Evolutionary conservation across 1,284 basidiomycete species (phyloP).

Genomic region (Pterulicium gracile): DNA sequence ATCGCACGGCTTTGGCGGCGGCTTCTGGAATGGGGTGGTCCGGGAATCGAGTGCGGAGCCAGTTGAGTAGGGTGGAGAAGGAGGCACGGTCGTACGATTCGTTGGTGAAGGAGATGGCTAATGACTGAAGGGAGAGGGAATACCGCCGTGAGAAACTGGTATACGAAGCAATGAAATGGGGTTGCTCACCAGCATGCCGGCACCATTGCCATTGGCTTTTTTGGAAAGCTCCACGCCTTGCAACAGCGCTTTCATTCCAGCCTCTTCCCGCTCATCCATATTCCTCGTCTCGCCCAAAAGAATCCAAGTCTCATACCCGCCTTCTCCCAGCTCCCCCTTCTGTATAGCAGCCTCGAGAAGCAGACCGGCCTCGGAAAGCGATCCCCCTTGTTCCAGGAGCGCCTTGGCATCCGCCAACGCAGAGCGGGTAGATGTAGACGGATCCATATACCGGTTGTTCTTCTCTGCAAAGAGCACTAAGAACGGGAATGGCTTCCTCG

Average conservation of each 20-base stretch:
- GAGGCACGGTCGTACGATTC: constrained; percentile 89
- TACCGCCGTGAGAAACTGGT: constrained; percentile 1
- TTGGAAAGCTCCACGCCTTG: constrained; percentile 60
- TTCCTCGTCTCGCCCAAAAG: constrained; percentile 88
- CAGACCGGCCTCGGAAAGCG: constrained; percentile 75
- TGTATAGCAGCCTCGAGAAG: constrained; percentile 85
- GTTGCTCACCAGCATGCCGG: constrained; percentile 79
- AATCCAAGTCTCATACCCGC: constrained; percentile 88
- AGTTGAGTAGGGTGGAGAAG: constrained; percentile 80
- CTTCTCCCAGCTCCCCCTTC: constrained; percentile 64
- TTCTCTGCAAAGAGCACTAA: constrained; percentile 36
- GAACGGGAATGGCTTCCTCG: neutral
- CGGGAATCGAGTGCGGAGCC: constrained; percentile 77
- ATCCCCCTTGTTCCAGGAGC: constrained; percentile 70
- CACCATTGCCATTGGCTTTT: constrained; percentile 51
- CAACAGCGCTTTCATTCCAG: constrained; percentile 64
- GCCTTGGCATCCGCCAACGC: constrained; percentile 61
- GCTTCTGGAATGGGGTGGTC: constrained; percentile 46
- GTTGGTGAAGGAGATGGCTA: constrained; percentile 97
- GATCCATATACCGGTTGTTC: constrained; percentile 62
- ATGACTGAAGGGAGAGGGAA: constrained; percentile 54
- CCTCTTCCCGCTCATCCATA: constrained; percentile 90
- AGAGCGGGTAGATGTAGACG: constrained; percentile 39
- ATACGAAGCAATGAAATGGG: constrained; percentile 12
- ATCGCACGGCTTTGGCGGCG: constrained; percentile 41